Conservation (phyloP, 176 grass and related monocot genomes). For the Cenchrus purpureus region DNA sequence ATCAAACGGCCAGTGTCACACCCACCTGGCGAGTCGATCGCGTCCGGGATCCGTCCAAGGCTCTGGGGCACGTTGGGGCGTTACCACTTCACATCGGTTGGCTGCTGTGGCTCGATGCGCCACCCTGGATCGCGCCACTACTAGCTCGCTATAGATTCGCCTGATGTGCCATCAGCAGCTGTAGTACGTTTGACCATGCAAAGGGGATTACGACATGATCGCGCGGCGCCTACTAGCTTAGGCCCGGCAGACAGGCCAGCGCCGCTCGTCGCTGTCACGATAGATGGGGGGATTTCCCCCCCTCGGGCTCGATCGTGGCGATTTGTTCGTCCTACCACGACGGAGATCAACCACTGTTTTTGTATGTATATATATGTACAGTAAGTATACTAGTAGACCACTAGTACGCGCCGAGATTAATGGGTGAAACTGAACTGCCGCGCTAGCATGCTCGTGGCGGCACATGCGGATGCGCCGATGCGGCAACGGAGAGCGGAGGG, state of each 20-base stretch:
- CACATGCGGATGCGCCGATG: constrained; percentile 3
- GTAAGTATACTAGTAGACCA: neutral
- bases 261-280: neutral
- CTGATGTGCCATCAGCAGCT: neutral
- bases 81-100: neutral
- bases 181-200: constrained; percentile 21
- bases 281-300: neutral
- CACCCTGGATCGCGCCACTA: constrained; percentile 30
- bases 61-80: constrained; percentile 6
- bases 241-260: constrained; percentile 6
- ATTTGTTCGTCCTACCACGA: neutral
- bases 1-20: neutral
- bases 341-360: neutral
- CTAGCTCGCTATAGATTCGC: neutral
- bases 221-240: neutral
- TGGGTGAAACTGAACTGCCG: neutral
- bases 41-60: constrained; percentile 15
- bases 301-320: constrained; percentile 1
- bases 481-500: neutral
- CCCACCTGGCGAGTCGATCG: neutral
- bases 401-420: neutral
- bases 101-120: neutral
- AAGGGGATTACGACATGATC: neutral
- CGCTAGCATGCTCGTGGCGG: constrained; percentile 1
- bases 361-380: neutral